Conservation (phyloP, 257 asterid species). For the Solanum clarkiae region DNA sequence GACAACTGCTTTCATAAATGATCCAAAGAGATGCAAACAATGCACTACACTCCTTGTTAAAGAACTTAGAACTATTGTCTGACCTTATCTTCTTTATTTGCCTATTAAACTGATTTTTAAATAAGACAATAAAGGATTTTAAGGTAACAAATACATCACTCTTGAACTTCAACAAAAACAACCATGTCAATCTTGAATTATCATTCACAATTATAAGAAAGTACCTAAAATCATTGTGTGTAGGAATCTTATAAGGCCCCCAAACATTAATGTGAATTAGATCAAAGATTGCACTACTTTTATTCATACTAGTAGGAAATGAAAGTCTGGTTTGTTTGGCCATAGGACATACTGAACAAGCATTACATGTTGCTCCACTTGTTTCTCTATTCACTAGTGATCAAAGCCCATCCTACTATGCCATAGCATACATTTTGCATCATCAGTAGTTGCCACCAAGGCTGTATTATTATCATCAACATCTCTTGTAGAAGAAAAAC, state of each 20-base stretch:
- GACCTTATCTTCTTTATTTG: neutral
- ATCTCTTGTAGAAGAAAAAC: too few species aligned
- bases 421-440: neutral
- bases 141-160: neutral
- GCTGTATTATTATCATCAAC: too few species aligned
- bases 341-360: neutral
- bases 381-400: neutral
- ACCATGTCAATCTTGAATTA: neutral
- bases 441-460: neutral
- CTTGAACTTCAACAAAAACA: too few species aligned
- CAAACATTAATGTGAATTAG: too few species aligned
- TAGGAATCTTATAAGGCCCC: neutral
- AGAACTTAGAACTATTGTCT: too few species aligned
- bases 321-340: neutral
- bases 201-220: too few species aligned
- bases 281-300: neutral
- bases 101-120: too few species aligned
- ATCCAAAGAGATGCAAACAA: neutral
- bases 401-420: too few species aligned
- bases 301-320: neutral
- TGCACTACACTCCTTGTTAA: neutral
- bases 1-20: neutral
- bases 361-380: too few species aligned
- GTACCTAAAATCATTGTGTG: too few species aligned
- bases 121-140: neutral